Percentiles rank a stretch among this genome's conserved stretches.
These are phyloP conservation scores for Oropetium thomaeum DNA, from an alignment of 176 grass and related monocot species.

Conservation along the genomic window DNA sequence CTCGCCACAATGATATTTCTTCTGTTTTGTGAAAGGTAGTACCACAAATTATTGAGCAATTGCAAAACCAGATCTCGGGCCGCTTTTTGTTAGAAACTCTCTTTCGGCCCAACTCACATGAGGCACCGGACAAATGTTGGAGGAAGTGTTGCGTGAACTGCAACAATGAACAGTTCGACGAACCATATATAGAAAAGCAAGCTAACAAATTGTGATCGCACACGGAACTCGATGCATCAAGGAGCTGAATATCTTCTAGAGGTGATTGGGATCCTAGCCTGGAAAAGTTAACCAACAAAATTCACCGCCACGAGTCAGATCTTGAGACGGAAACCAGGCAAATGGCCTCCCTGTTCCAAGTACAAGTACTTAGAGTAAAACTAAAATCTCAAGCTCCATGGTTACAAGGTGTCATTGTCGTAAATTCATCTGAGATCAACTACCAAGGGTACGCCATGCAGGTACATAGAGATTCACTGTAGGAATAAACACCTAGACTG, in stretches of 20 bases:
- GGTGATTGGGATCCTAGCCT: not conserved
- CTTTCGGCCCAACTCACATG: not conserved
- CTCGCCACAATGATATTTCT: too few relatives aligned
- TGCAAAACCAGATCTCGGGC: too few relatives aligned
- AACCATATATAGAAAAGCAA: not conserved
- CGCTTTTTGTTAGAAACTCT: not conserved
- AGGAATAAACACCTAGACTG: too few relatives aligned
- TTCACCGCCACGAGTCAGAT: not conserved
- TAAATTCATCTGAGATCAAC: not conserved
- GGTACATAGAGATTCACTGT: not conserved
- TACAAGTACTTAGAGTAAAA: not conserved
- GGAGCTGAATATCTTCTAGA: not conserved
- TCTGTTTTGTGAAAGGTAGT: too few relatives aligned
- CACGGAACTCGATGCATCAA: too few relatives aligned
- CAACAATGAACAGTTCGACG: not conserved
- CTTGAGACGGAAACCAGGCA: not conserved
- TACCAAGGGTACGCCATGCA: not conserved
- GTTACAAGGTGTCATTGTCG: not conserved
- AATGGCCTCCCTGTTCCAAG: not conserved
- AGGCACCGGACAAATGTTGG: not conserved
- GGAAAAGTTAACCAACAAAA: not conserved
- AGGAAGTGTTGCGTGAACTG: not conserved
- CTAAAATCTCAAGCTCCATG: not conserved
- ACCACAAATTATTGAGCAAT: too few relatives aligned
- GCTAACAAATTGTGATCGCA: not conserved